These are phyloP conservation scores for Asterionellopsis glacialis DNA, from an alignment of 108 stramenopile genomes.

Conservation along the genomic window DNA sequence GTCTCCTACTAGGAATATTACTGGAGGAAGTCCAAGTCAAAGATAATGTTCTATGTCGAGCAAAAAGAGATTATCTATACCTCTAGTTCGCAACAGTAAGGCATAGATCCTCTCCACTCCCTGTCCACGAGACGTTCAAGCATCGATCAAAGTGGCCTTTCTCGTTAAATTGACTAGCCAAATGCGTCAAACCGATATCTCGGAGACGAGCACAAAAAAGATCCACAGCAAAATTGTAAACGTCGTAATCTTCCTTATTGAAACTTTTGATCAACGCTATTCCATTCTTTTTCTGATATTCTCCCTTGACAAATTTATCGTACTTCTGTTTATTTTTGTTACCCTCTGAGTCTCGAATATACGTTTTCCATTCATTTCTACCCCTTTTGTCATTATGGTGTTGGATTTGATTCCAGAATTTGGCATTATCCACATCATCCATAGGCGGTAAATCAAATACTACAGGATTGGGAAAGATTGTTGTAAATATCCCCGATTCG, in stretches of 20 bases:
- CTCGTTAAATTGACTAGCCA: slow-evolving; percentile 1
- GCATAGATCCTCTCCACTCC: no score
- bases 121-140: neutral
- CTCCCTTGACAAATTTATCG: neutral
- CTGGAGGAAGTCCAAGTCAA: no score
- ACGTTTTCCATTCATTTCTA: neutral
- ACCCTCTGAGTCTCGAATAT: neutral
- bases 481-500: slow-evolving; percentile 2
- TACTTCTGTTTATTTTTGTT: slow-evolving; percentile 1
- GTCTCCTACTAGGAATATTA: no score
- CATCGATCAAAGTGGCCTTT: slow-evolving; percentile 25
- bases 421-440: neutral
- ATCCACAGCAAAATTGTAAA: slow-evolving; percentile 8
- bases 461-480: slow-evolving; percentile 7
- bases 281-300: slow-evolving; percentile 13
- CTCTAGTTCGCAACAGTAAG: no score
- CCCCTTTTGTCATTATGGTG: neutral
- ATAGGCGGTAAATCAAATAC: slow-evolving; percentile 8
- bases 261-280: neutral
- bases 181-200: neutral
- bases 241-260: slow-evolving; percentile 8
- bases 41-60: no score
- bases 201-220: slow-evolving; percentile 3
- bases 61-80: no score
- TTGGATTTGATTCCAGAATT: neutral